Evolutionary conservation across 2,329 filamentous ascomycete species (phyloP).

Genomic region (Fusarium globosum): DNA sequence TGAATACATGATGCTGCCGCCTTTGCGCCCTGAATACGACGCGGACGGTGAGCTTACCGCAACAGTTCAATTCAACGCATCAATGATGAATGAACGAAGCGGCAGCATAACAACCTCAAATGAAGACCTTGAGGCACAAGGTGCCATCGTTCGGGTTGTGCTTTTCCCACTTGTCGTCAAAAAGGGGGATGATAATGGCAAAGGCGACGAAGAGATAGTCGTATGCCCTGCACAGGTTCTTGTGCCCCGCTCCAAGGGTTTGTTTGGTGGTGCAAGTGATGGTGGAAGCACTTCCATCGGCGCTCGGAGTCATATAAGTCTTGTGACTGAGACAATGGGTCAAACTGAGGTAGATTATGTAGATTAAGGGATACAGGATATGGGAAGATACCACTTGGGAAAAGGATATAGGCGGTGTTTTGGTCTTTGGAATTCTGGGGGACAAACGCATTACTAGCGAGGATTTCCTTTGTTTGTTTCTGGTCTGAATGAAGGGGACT

Average conservation of each 20-base stretch:
- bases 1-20: conserved; percentile 98
- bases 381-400: conserved; percentile 36
- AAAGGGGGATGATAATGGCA: conserved; percentile 88
- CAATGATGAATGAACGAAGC: conserved; percentile 93
- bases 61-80: conserved; percentile 90
- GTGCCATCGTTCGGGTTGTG: conserved; percentile 87
- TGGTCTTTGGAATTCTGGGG: conserved; percentile 10
- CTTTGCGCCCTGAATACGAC: conserved; percentile 94
- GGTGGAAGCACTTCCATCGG: conserved; percentile 59
- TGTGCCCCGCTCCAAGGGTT: conserved; percentile 66
- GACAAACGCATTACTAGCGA: conserved; percentile 23
- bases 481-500: conserved; percentile 2
- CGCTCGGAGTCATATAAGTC: conserved; percentile 53
- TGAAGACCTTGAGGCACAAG: conserved; percentile 80
- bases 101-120: conserved; percentile 70
- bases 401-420: conserved; percentile 35
- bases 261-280: conserved; percentile 62
- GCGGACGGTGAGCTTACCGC: conserved; percentile 88
- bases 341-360: conserved; percentile 50
- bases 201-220: conserved; percentile 93
- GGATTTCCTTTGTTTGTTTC: conserved; percentile 23
- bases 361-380: conserved; percentile 47
- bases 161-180: conserved; percentile 97
- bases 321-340: conserved; percentile 50
- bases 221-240: conserved; percentile 96